A percentile compares a stretch with the other conserved stretches of the same genome.
Conservation (phyloP, 345 rosid genomes). For the Draba incana region DNA sequence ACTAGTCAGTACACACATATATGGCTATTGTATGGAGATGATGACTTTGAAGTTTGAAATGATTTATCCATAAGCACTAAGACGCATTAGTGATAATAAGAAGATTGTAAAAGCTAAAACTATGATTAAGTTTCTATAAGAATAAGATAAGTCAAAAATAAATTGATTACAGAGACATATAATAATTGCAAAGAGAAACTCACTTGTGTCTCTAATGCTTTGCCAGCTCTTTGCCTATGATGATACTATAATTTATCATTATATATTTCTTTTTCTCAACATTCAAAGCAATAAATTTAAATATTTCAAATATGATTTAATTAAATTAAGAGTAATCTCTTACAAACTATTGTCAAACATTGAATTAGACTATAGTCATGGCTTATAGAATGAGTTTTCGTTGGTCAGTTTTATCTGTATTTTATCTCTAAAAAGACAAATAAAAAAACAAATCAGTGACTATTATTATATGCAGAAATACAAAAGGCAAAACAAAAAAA, state of each 20-base stretch:
- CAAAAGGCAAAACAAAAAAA: neutral
- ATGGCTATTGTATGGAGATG: conserved; percentile 23
- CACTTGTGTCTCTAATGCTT: conserved; percentile 38
- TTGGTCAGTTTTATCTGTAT: neutral
- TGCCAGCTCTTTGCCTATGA: conserved; percentile 40
- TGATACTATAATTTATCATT: conserved; percentile 13
- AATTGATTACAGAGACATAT: conserved; percentile 32
- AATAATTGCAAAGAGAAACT: conserved; percentile 41
- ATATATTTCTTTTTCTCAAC: neutral
- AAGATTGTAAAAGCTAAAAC: conserved; percentile 7
- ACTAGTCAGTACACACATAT: conserved; percentile 18
- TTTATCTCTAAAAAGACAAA: neutral
- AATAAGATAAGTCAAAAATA: conserved; percentile 32
- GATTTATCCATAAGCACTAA: conserved; percentile 33
- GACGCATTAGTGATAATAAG: conserved; percentile 2
- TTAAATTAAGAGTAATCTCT: conserved; percentile 1
- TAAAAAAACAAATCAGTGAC: conserved; percentile 3
- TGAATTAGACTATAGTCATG: neutral
- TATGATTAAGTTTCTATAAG: conserved; percentile 35
- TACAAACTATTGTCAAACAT: neutral
- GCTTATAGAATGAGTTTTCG: neutral
- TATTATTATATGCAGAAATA: neutral
- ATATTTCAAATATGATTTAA: neutral
- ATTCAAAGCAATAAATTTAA: neutral
- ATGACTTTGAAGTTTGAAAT: neutral